Conservation (phyloP, 371 early-diverging fungal species). For the Circinella minor region DNA sequence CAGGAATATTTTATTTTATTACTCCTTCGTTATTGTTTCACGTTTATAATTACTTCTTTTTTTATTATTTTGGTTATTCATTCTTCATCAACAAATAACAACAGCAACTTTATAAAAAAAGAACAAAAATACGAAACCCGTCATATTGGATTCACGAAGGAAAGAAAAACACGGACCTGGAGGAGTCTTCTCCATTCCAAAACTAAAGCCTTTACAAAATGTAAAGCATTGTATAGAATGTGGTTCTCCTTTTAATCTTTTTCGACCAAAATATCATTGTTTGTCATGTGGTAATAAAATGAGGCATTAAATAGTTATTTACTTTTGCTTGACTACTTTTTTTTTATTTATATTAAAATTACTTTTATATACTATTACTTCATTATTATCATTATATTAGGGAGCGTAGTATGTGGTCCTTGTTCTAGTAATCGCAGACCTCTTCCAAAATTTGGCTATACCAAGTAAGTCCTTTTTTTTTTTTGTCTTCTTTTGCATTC, state of each 20-base stretch:
- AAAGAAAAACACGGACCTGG: slow-evolving; percentile 43
- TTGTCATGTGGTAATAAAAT: slow-evolving; percentile 48
- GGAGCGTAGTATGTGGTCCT: slow-evolving; percentile 45
- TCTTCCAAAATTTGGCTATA: slow-evolving; percentile 54
- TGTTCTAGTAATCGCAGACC: slow-evolving; percentile 45
- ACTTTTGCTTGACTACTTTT: not conserved
- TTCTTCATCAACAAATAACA: too few relatives aligned
- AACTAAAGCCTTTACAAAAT: slow-evolving; percentile 30
- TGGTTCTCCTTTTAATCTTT: slow-evolving; percentile 38
- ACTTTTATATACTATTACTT: not conserved
- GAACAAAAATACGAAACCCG: not conserved
- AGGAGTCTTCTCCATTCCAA: slow-evolving; percentile 47
- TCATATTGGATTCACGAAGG: slow-evolving; percentile 7
- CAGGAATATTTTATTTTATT: not conserved
- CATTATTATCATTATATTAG: slow-evolving; percentile 19
- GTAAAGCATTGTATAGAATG: slow-evolving; percentile 47
- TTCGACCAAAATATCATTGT: slow-evolving; percentile 53
- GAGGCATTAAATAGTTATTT: too few relatives aligned
- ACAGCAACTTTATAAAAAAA: not conserved
- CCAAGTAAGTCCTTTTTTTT: slow-evolving; percentile 36
- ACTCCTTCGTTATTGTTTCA: not conserved
- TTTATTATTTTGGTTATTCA: too few relatives aligned
- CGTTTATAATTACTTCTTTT: not conserved
- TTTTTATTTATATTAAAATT: not conserved
- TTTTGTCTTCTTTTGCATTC: not conserved